Evolutionary conservation across 306 rosid species (phyloP), one percentile per base, ranked within the genome.

Genomic region (Crotalaria pallida): DNA sequence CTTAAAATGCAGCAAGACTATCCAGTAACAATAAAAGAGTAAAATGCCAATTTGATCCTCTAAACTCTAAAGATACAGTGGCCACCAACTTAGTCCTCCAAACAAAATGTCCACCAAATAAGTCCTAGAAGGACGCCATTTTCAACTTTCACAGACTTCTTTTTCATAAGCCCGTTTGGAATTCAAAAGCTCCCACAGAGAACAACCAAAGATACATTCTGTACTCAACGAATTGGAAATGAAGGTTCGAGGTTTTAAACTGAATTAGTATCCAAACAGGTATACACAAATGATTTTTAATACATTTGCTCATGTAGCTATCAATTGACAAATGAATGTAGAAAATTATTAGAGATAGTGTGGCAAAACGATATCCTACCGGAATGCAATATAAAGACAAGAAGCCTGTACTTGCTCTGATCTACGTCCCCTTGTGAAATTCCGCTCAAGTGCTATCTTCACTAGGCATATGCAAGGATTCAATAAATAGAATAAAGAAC

Each of bases 301-400:
- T 7, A 11, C 17, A 55, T 10, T 69, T 58, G 49, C 23, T 41
- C 18, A 48, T 65, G 31, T 33, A 68, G 62, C 58, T 63, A 61
- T 15, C 43, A 15, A 66, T 50, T 67, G 49, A 69, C 36, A 80
- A 69, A 63, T 8, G 12, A 10, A 58, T 21, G 10, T 8, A 36
- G 18, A 55, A 74, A 45, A 68, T 45, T 44, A 68, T 36, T 44
- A 61, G 19, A 44, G 33, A 51, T 63, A 18, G 2, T 13, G 61
- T 29, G 34, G 23, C 17, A 66, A 38, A 67, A 65, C 43, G 27
- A 44, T 50, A 10, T 51, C 72, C 64, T 73, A 92, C 96, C 96
- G 87, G 75, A 88, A 92, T 36, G 98, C 92, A 77, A 89, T 84
- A 80, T 92, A 92, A n/a, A 92, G 86, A 82, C 98, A 92, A 50